Base-by-base conservation (phyloP, 2,329 filamentous ascomycete genomes). In the Scytalidium sp. region DNA sequence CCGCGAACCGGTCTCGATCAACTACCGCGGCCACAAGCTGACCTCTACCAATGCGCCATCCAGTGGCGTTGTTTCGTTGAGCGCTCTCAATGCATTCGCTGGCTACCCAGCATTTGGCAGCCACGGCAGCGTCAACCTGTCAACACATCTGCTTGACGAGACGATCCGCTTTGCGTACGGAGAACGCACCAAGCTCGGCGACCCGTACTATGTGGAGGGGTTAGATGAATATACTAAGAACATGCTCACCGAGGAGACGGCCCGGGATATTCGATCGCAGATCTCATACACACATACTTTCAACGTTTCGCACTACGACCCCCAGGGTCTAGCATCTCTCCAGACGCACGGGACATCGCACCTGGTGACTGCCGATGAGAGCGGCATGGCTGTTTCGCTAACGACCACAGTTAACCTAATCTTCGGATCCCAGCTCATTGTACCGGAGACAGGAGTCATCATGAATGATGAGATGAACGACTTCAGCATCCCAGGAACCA, bases 1-100 rank as follows among this genome's bases (percentile, higher is more conserved):
- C 36, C 80, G 89, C 15, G 73, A 83, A 15, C 76, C 86, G 2
- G 74, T 85, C 2, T 76, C 77, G 56, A 81, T 85, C 56, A 74
- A 79, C 4, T 91, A 87, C 67, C 78, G 86, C 15, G 87, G 84
- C 25, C 88, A 83, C 67, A 84, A 80, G 46, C 75, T 97, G 23
- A 83, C 83, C 52, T 76, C 81, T 21, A 80, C 85, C 22, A 83
- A 83, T 40, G 85, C 90, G 0, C 93, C 93, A 0, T 87, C 87
- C 15, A 88, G 88, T 58, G 93, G 93, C 9, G 80, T 81, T 41
- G 84, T 97, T 1, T 83, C 83, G 3, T 74, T 96, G 59, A 84
- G 81, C 49, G 84, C 86, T 2, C 74, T 97, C 62, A 95, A 94
- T 50, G 87, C 85, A 20, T 69, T 93, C 40, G 78, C 85, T 53